Evolutionary conservation across 2,329 filamentous ascomycete species (phyloP), one percentile per base, ranked within the genome.

Genomic region (Lojkania enalia): DNA sequence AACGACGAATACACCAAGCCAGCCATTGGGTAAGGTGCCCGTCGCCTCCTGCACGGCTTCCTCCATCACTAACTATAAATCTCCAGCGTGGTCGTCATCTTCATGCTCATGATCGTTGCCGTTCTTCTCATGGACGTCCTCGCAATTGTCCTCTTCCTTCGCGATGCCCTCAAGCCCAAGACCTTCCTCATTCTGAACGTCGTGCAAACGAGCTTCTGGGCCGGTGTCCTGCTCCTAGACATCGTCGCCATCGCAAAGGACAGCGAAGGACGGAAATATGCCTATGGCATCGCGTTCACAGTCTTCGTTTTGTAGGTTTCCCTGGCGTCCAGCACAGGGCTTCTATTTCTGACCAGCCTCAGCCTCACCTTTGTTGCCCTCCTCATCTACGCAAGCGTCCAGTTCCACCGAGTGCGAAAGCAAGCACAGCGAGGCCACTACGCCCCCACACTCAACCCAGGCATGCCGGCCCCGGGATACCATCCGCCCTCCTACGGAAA

Each of bases 381-480:
- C 46, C 63, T 74, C 49, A 59, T 72, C 43, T 74, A 75, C 58
- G 65, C 66, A 18, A 56, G 59, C 31, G 55, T 72, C 46, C 52
- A 46, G 20, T 64, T 68, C 49, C 62, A 65, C 44, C 63, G 69
- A 39, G 52, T 60, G 42, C 70, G 71, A 41, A 68, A 65, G 48
- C 60, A 60, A 16, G 55, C 52, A 6, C 63, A 62, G 42, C 60
- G 54, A 30, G 67, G 65, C 40, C 40, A 61, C 20, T 72, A 71
- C 46, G 57, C 52, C 11, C 60, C 60, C 20, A 58, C 67, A 2
- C 57, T 59, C 37, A 66, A 67, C 37, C 61, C 65, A n/a, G 49
- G 54, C 5, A 35, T 44, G 7, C 49, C 54, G 9, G 51, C 52
- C n/a, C 41, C 51, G 12, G 33, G 20, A 20, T 32, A 47, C 23